Evolutionary conservation across 1,284 basidiomycete genomes (phyloP).

Genomic region (Austroboletus niveus): DNA sequence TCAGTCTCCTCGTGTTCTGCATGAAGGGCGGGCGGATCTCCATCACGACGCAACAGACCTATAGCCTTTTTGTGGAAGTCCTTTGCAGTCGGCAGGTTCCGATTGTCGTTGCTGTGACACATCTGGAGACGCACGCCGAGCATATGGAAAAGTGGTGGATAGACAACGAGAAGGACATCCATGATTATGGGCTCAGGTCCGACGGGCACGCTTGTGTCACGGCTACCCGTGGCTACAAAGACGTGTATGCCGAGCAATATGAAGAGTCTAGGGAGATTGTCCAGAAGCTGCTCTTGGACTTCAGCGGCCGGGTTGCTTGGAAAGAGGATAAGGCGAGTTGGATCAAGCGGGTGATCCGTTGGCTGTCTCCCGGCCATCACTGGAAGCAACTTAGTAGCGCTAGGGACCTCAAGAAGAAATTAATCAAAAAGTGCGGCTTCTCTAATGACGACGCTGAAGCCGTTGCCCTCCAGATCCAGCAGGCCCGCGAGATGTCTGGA

Average conservation of each 20-base stretch:
- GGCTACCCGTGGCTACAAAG: slow-evolving; percentile 23
- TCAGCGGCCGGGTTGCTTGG: slow-evolving; percentile 17
- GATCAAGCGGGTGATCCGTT: slow-evolving; percentile 25
- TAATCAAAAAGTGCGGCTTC: slow-evolving; percentile 26
- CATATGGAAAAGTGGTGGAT: slow-evolving; percentile 33
- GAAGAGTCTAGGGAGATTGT: slow-evolving; percentile 17
- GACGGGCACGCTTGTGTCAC: slow-evolving; percentile 31
- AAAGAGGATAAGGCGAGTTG: slow-evolving; percentile 28
- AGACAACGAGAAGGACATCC: slow-evolving; percentile 24
- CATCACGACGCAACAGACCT: slow-evolving; percentile 30
- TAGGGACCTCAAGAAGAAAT: slow-evolving; percentile 18
- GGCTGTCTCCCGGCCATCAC: slow-evolving; percentile 16
- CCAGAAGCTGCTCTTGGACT: slow-evolving; percentile 18
- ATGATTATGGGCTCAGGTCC: slow-evolving; percentile 22
- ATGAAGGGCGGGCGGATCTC: slow-evolving; percentile 37
- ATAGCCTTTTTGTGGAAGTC: slow-evolving; percentile 31
- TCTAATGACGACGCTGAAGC: slow-evolving; percentile 20
- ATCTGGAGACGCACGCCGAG: slow-evolving; percentile 33
- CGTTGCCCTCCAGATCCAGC: slow-evolving; percentile 21
- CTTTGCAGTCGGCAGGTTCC: slow-evolving; percentile 33
- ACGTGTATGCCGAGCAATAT: slow-evolving; percentile 24
- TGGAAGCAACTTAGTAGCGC: slow-evolving; percentile 7
- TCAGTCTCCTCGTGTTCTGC: slow-evolving; percentile 40
- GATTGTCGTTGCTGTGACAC: slow-evolving; percentile 36
- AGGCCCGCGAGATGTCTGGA: slow-evolving; percentile 3